phyloP scores from a whole-genome alignment of 2,329 filamentous ascomycete species.

The Sclerotinia subarctica region DNA sequence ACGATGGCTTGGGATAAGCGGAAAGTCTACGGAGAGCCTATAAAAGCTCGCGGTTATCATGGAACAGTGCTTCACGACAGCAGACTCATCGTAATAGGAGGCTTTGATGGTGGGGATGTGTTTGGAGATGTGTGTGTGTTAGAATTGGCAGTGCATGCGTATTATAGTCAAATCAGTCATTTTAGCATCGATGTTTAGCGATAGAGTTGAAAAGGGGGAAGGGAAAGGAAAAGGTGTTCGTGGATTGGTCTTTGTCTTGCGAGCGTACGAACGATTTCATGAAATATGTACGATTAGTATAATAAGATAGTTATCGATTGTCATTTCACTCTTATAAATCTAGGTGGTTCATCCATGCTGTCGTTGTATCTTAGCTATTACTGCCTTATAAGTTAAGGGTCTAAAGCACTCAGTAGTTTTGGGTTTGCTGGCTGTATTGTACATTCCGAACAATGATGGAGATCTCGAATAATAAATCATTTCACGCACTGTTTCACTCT shows the following conservation, averaged over 20 bases:
- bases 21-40: constrained; percentile 60
- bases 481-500: too few species aligned
- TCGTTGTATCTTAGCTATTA: background rate
- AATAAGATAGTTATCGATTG: constrained; percentile 17
- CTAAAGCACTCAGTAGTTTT: background rate
- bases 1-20: constrained; percentile 72
- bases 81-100: constrained; percentile 61
- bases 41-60: constrained; percentile 64
- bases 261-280: constrained; percentile 14
- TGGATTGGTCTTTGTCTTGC: background rate
- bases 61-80: constrained; percentile 64
- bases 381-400: background rate
- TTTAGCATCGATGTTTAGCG: constrained; percentile 63
- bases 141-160: constrained; percentile 66
- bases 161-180: constrained; percentile 71
- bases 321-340: background rate
- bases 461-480: too few species aligned
- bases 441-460: too few species aligned
- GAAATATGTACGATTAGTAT: constrained; percentile 18
- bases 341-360: background rate
- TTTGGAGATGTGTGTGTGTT: constrained; percentile 66
- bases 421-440: background rate
- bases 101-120: constrained; percentile 65
- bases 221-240: constrained; percentile 19
- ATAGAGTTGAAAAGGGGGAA: constrained; percentile 5